These are phyloP conservation scores for Fraxinus nigra DNA, from an alignment of 305 asterid genomes.

Conservation along the genomic window DNA sequence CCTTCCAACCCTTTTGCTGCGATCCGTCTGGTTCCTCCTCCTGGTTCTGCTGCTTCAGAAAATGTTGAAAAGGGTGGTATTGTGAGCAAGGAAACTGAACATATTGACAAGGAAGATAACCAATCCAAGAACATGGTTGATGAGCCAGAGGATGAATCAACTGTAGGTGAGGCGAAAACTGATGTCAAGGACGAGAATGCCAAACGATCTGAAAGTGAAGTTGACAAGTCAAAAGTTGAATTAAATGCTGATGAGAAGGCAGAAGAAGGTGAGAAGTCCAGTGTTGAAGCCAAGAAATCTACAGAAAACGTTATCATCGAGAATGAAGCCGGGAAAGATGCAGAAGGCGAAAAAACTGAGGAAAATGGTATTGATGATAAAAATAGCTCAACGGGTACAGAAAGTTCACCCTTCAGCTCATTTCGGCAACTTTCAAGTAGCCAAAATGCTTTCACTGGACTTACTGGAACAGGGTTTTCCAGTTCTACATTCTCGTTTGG, in stretches of 20 bases:
- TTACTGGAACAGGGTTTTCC: conserved; percentile 86
- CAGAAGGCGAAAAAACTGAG: conserved; percentile 31
- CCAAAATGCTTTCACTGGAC: conserved; percentile 91
- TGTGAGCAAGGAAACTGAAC: conserved; percentile 23
- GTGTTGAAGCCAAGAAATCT: conserved; percentile 24
- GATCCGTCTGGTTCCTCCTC: conserved; percentile 53
- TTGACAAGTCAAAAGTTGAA: conserved; percentile 29
- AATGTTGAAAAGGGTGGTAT: conserved; percentile 20
- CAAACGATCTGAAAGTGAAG: conserved; percentile 34
- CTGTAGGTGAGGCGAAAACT: conserved; percentile 29
- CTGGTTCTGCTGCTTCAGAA: conserved; percentile 31
- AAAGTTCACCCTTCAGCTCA: conserved; percentile 59
- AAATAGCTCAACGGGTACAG: conserved; percentile 35
- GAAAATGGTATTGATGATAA: conserved; percentile 36
- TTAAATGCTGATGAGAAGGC: conserved; percentile 33
- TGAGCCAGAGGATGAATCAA: conserved; percentile 24
- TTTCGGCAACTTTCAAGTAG: conserved; percentile 73
- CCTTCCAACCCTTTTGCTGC: conserved; percentile 72
- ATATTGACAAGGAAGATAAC: conserved; percentile 16
- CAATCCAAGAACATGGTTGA: conserved; percentile 30
- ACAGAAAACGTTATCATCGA: conserved; percentile 20
- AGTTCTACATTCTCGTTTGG: conserved; percentile 85
- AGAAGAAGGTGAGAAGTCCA: conserved; percentile 21
- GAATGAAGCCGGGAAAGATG: conserved; percentile 33
- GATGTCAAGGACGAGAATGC: conserved; percentile 25